These are phyloP conservation scores for Chaetomium strumarium DNA, from an alignment of 2,329 filamentous ascomycete species.

Conservation along the genomic window DNA sequence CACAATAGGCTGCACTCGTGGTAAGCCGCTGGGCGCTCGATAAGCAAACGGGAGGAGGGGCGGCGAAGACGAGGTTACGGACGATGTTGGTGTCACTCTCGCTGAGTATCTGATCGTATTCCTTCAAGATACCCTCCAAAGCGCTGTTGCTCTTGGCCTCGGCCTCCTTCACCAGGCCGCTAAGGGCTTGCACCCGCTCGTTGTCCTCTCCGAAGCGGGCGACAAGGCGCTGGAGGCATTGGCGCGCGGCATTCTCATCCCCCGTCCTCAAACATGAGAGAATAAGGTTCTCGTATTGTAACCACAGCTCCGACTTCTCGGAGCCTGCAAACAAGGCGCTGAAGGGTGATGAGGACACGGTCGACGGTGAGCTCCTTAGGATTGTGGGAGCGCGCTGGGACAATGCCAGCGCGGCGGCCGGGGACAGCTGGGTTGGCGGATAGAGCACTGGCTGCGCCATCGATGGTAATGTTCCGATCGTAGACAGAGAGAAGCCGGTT, in stretches of 20 bases:
- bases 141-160: conserved; percentile 60
- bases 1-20: conserved; percentile 60
- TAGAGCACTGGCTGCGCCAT: conserved; percentile 52
- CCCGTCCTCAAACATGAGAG: conserved; percentile 77
- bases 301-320: conserved; percentile 79
- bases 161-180: conserved; percentile 80
- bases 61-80: conserved; percentile 31
- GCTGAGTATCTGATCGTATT: conserved; percentile 70
- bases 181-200: conserved; percentile 78
- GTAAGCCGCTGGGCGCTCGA: conserved; percentile 18
- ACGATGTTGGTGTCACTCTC: conserved; percentile 77
- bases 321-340: conserved; percentile 47
- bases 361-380: conserved; percentile 48
- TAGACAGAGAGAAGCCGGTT: too few species aligned
- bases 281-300: conserved; percentile 79
- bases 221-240: conserved; percentile 69
- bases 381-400: conserved; percentile 57
- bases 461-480: neutral
- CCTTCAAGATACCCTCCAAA: conserved; percentile 63
- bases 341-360: conserved; percentile 50
- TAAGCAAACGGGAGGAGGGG: neutral
- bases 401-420: conserved; percentile 48
- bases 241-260: conserved; percentile 70
- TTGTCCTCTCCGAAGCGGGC: conserved; percentile 77
- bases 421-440: conserved; percentile 51